Evolutionary conservation across 2,329 filamentous ascomycete genomes (phyloP).

Genomic region (Alternaria dauci): DNA sequence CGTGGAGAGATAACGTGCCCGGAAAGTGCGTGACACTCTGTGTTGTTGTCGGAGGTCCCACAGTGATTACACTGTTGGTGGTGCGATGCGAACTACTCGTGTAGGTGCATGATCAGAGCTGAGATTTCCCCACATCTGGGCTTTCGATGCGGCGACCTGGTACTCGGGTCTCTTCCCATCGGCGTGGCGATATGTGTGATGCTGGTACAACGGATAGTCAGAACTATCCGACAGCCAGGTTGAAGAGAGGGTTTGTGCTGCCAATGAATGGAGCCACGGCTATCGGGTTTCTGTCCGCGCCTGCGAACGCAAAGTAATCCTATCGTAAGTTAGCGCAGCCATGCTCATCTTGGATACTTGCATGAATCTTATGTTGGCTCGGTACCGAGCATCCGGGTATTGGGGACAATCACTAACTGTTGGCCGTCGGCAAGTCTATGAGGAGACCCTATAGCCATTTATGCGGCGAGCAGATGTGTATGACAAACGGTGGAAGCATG

Average conservation of each 20-base stretch:
- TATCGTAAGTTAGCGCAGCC: constrained; percentile 2
- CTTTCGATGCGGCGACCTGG: constrained; percentile 39
- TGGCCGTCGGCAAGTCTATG: background rate
- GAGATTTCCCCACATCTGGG: constrained; percentile 36
- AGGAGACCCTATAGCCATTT: background rate
- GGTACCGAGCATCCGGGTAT: background rate
- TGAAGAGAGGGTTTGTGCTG: constrained; percentile 29
- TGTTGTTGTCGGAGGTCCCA: constrained; percentile 14
- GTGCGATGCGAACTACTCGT: constrained; percentile 41
- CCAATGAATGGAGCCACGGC: constrained; percentile 30
- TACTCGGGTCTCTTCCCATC: constrained; percentile 41
- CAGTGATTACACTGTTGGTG: constrained; percentile 16
- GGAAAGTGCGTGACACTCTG: constrained; percentile 18
- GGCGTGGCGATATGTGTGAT: constrained; percentile 32
- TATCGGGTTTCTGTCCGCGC: constrained; percentile 37
- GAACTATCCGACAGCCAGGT: constrained; percentile 44
- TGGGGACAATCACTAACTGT: background rate
- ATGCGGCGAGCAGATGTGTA: background rate
- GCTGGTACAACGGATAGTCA: constrained; percentile 33
- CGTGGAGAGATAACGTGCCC: constrained; percentile 6
- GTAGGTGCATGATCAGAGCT: constrained; percentile 38
- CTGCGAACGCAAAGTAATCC: constrained; percentile 24
- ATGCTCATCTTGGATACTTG: background rate
- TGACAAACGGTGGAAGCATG: background rate
- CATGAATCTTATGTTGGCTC: constrained; percentile 2